Base-by-base conservation (phyloP, 495 filamentous ascomycete species). In the Aspergillus sclerotiicarbonarius region DNA sequence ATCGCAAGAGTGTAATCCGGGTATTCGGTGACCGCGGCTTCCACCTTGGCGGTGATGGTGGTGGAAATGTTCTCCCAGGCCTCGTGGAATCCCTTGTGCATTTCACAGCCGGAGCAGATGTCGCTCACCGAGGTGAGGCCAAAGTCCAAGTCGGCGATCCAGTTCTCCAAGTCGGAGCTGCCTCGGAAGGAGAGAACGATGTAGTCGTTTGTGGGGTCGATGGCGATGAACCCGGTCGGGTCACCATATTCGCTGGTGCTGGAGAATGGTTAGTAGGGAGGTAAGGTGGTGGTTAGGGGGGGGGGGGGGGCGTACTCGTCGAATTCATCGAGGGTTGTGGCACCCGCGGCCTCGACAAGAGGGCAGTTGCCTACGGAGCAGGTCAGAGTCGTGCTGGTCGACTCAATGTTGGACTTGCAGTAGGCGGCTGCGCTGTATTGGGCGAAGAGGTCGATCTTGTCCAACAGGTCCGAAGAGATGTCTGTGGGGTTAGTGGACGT, bases 111-210 rank as follows among this genome's bases (percentile, higher is more conserved):
- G 9, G 59, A 20, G 65, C 82, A 86, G 59, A 82, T 65, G 31
- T 68, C 62, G 53, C 44, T 56, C 41, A 33, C 59, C 46, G 59
- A 58, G 8, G 68, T 71, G 31, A 59, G 53, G 29, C 37, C 30
- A 51, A 78, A 67, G 54, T 76, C 76, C 61, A 76, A 65, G 67
- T 90, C 75, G 41, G 82, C 70, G 46, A 89, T 73, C 78, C 77
- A 90, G 71, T 90, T 90, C 16, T 73, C 67, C 18, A 87, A 35
- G 25, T 82, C 82, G 16, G 73, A 49, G 30, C 78, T 80, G 58
- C 89, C 89, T 30, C 84, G 80, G 72, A 89, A 85, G 21, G 85
- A 76, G 35, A 89, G 67, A 20, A 90, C 76, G 41, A 90, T 86
- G 18, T 80, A 59, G 21, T 72, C 54, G 61, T 80, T 81, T 41